Conservation (phyloP, 805 yeast genomes). For the Wickerhamomyces bovis region DNA sequence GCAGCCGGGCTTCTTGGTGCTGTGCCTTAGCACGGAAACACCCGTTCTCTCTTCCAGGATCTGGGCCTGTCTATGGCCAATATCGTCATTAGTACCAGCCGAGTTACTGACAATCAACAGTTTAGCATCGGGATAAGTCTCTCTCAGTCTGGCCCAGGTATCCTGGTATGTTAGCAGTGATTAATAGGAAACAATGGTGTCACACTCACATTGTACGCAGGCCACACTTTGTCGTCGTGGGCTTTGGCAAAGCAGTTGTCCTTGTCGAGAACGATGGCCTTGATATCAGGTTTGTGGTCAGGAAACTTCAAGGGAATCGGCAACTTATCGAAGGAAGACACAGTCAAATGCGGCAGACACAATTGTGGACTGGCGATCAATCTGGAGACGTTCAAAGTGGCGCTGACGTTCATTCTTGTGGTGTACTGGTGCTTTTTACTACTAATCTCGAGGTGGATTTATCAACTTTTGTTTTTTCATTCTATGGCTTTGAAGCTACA, state of each 20-base stretch:
- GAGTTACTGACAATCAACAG: constrained; percentile 83
- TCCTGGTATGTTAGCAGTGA: constrained; percentile 2
- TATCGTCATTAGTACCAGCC: constrained; percentile 85
- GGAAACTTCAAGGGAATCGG: constrained; percentile 46
- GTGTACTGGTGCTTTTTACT: background rate
- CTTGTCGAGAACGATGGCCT: constrained; percentile 83
- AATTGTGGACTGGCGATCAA: constrained; percentile 58
- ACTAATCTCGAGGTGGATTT: no score
- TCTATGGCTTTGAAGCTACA: no score
- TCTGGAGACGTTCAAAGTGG: constrained; percentile 61
- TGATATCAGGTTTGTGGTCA: constrained; percentile 33
- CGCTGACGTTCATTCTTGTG: constrained; percentile 59
- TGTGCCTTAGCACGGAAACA: constrained; percentile 61
- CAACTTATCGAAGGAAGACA: constrained; percentile 52
- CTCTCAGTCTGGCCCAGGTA: constrained; percentile 49
- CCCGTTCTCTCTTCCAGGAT: constrained; percentile 60
- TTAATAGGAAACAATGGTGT: background rate
- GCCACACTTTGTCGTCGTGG: constrained; percentile 75
- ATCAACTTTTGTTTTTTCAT: no score
- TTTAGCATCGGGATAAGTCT: constrained; percentile 54
- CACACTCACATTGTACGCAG: constrained; percentile 41
- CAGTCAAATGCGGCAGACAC: constrained; percentile 57
- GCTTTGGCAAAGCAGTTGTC: constrained; percentile 93
- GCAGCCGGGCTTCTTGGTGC: constrained; percentile 81
- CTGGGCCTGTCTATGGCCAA: constrained; percentile 50